A percentile compares a stretch with the other conserved stretches of the same genome.
phyloP scores from a whole-genome alignment of 176 grass and related monocot species.

The Cymbopogon citratus region DNA sequence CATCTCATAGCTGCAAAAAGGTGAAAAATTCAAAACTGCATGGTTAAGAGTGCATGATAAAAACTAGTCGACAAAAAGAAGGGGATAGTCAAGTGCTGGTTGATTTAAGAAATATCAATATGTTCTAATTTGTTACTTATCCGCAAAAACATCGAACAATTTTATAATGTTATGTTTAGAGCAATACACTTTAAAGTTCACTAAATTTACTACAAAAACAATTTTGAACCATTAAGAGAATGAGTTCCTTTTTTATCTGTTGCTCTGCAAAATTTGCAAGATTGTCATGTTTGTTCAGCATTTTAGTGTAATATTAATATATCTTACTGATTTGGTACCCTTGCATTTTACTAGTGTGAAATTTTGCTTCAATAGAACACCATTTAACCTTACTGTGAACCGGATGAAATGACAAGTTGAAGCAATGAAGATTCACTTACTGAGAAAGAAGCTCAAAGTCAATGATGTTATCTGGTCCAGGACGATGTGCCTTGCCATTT shows the following conservation, averaged over 20 bases:
- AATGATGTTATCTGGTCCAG: slow-evolving; percentile 86
- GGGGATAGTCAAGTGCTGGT: not conserved
- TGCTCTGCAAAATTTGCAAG: too few relatives aligned
- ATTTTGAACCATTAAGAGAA: not conserved
- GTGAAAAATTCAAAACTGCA: not conserved
- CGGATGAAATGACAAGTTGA: not conserved
- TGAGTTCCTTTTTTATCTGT: not conserved
- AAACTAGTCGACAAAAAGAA: not conserved
- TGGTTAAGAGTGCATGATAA: not conserved
- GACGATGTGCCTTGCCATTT: slow-evolving; percentile 74
- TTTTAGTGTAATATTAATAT: not conserved
- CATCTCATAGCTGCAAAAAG: slow-evolving; percentile 80
- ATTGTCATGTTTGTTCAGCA: not conserved
- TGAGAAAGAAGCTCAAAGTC: slow-evolving; percentile 80
- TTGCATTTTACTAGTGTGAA: not conserved
- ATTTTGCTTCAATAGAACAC: not conserved
- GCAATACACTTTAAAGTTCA: not conserved
- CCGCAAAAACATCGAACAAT: not conserved
- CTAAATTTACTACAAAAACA: not conserved
- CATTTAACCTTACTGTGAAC: not conserved
- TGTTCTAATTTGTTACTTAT: not conserved
- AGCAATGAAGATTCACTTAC: slow-evolving; percentile 50
- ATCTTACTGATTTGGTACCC: not conserved
- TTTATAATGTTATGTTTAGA: not conserved
- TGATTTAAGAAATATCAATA: not conserved